Base-by-base conservation (phyloP, 371 early-diverging fungal genomes). In the Mortierella sp. region DNA sequence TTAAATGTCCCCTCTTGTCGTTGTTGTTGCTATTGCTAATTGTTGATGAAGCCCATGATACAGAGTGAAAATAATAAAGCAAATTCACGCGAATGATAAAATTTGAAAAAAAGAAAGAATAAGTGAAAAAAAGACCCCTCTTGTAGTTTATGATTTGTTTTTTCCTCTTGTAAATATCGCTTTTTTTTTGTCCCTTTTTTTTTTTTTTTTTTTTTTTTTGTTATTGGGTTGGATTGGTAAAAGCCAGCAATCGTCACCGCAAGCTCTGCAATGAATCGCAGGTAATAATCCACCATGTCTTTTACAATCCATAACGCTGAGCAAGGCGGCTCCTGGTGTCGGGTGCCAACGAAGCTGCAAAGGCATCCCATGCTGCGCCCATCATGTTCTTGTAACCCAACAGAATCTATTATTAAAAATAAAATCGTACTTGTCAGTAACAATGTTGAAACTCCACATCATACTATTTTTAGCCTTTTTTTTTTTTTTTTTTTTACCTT, bases 371-470 rank as follows among this genome's bases (percentile, higher is more conserved):
- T 55, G 88, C 78, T 27, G 72, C 82, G 54, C 90, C 91, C 72
- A 90, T 87, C 85, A 90, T 85, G 66, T 85, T 87, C 81, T 90
- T 91, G 65, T 89, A 89, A 4, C 88, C 91, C 39, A 82, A 72
- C 70, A 92, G 75, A 42, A 91, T 90, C 89, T 87, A 65, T 14
- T 39, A 23, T 17, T 21, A 31, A 24, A 51, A 24, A 50, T 30
- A 21, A 44, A 24, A 24, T n/a, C n/a, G n/a, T n/a, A n/a, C n/a
- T n/a, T n/a, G n/a, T n/a, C n/a, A n/a, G 17, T 21, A 28, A 56
- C 5, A n/a, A 56, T 48, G 26, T 49, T 27, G 23, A 2, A 6
- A 50, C 43, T 32, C 4, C 26, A 28, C 14, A 54, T 12, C 21
- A 27, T 14, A 42, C 17, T n/a, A n/a, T n/a, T n/a, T n/a, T n/a